Percentiles rank a stretch among this genome's conserved stretches.
Conservation (phyloP, 345 rosid species). For the Eucalyptus pumila region DNA sequence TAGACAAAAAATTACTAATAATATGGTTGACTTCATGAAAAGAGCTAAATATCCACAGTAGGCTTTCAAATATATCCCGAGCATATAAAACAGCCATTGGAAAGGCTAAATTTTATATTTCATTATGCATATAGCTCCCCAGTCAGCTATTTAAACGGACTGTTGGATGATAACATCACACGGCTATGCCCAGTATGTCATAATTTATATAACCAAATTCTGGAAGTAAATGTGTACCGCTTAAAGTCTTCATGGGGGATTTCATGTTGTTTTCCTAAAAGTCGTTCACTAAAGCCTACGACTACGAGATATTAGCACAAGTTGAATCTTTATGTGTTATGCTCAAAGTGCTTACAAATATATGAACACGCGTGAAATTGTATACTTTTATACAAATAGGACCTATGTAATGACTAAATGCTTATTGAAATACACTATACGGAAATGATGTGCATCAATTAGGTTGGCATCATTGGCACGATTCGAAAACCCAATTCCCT, state of each 20-base stretch:
- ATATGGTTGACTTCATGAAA: neutral
- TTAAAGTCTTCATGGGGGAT: neutral
- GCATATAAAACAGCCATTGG: neutral
- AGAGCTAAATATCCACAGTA: neutral
- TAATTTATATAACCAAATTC: neutral
- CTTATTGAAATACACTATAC: neutral
- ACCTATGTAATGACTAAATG: neutral
- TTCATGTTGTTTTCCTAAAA: rapidly evolving
- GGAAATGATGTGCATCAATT: neutral
- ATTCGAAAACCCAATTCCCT: neutral
- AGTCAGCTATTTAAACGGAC: no score
- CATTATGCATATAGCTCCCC: neutral
- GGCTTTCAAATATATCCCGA: neutral
- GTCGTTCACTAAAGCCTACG: rapidly evolving
- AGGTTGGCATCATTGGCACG: rapidly evolving
- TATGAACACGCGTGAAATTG: neutral
- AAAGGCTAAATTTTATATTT: no score
- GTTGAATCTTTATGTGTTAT: no score
- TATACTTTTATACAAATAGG: rapidly evolving
- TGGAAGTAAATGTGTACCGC: rapidly evolving
- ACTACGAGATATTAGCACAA: rapidly evolving
- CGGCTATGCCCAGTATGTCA: rapidly evolving
- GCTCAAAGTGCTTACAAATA: rapidly evolving
- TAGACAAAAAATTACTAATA: neutral
- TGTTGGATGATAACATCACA: neutral